Base-by-base conservation (phyloP, 2,329 filamentous ascomycete species). In the Colletotrichum brevisporum region DNA sequence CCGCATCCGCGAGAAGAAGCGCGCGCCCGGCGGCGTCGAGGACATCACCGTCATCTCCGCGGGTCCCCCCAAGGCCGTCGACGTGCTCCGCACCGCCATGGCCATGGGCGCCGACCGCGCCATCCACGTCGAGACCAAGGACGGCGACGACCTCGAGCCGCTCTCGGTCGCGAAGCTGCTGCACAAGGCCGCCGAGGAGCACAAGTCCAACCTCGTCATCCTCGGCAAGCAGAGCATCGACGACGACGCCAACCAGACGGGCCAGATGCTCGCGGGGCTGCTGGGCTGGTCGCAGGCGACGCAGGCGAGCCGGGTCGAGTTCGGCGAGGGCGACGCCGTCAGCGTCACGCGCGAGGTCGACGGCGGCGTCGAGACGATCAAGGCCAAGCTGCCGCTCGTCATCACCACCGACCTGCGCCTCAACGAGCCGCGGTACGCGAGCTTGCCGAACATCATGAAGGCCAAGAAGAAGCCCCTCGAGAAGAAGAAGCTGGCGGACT, bases 401-500 rank as follows among this genome's bases (percentile, higher is more conserved):
- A 93, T 99, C 75, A 99, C 96, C 71, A 97, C 96, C 71, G 96
- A 99, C 85, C 81, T 99, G 83, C 86, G 96, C 60, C 84, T 99
- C 80, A 99, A 99, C 78, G 94, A 97, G 88, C 96, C 96, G 69
- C 87, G 96, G 73, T 99, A 97, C 81, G 96, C 95, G 24, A 97
- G 90, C 82, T 81, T 99, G 88, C 95, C 95, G 58, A 98, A 98
- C 80, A 98, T 99, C 73, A 99, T 99, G 96, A 99, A 98, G 91
- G 96, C 96, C 61, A 99, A 99, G 92, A 99, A 98, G 93, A 99
- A 99, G 92, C 93, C 93, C 78, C 78, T 99, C 75, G 94, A 96
- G 77, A 98, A 98, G 92, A 92, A 94, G 88, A 94, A 88, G 73
- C 80, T 98, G 79, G 88, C 85, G 66, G 96, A 99, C 78, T 92